These are phyloP conservation scores for Cutaneotrichosporon cyanovorans DNA, from an alignment of 1,284 basidiomycete species.

Conservation along the genomic window DNA sequence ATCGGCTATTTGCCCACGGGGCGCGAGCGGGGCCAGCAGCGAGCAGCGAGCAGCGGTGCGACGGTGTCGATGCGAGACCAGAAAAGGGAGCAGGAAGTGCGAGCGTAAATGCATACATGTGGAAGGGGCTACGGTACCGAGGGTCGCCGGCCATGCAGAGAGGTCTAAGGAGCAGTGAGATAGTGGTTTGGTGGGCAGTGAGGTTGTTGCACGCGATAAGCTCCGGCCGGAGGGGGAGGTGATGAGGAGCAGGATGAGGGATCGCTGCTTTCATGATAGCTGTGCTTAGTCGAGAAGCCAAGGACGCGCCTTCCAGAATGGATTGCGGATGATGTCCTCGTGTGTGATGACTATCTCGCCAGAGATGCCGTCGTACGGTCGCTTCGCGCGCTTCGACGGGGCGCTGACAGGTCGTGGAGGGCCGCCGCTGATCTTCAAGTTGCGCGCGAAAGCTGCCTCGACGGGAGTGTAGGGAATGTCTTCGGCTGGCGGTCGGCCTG, in stretches of 20 bases:
- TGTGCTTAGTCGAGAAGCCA: constrained; percentile 33
- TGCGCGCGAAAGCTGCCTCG: not conserved
- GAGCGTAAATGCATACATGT: no score
- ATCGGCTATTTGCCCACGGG: no score
- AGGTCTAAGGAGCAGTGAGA: not conserved
- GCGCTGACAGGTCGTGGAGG: not conserved
- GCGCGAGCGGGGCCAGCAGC: no score
- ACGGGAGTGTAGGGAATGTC: not conserved
- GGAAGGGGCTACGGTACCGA: no score
- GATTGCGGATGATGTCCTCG: constrained; percentile 73
- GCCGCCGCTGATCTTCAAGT: no score
- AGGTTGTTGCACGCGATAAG: not conserved
- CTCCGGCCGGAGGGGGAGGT: not conserved
- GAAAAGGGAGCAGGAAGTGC: no score
- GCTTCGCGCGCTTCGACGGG: constrained; percentile 28
- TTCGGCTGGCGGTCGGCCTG: not conserved
- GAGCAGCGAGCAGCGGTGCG: no score
- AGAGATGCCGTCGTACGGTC: constrained; percentile 38
- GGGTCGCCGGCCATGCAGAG: no score
- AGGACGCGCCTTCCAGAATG: constrained; percentile 60
- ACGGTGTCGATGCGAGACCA: no score
- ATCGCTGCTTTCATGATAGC: not conserved
- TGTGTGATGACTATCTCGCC: constrained; percentile 57
- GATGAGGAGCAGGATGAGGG: not conserved
- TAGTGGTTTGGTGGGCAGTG: not conserved